Evolutionary conservation across 768 basidiomycete species (phyloP).

Genomic region (Mycena latifolia): DNA sequence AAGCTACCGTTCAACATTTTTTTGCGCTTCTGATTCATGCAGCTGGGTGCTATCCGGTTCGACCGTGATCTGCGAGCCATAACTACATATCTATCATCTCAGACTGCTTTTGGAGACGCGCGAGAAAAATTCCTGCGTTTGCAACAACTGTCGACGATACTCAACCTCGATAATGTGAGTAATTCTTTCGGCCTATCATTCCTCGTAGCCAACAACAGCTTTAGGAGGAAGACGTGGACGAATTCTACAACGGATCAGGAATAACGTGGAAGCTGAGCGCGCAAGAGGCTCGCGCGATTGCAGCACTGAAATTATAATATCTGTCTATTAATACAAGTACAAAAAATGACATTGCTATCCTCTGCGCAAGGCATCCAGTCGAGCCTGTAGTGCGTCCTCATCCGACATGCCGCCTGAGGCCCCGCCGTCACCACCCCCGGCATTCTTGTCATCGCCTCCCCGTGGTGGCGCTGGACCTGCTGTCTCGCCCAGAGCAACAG

Average conservation of each 20-base stretch:
- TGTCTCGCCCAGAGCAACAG: constrained; percentile 88
- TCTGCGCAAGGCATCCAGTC: constrained; percentile 89
- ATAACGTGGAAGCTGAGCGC: constrained; percentile 88
- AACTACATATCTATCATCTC: constrained; percentile 85
- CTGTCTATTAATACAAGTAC: constrained; percentile 21
- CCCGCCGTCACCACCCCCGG: constrained; percentile 52
- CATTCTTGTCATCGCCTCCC: constrained; percentile 42
- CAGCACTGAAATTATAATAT: constrained; percentile 42
- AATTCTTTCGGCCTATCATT: constrained; percentile 6
- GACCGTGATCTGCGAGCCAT: constrained; percentile 93
- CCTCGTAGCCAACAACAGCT: constrained; percentile 20
- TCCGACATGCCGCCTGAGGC: constrained; percentile 67
- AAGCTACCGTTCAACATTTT: neutral
- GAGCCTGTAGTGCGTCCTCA: constrained; percentile 94
- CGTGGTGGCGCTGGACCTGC: constrained; percentile 52
- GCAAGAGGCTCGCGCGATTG: constrained; percentile 81
- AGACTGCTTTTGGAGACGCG: constrained; percentile 90
- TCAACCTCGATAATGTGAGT: constrained; percentile 88
- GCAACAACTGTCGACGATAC: constrained; percentile 92
- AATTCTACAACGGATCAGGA: constrained; percentile 94
- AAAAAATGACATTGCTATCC: constrained; percentile 50
- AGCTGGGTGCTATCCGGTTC: constrained; percentile 97
- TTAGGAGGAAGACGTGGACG: constrained; percentile 94
- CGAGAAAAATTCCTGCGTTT: constrained; percentile 93
- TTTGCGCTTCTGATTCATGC: constrained; percentile 3